Conservation (phyloP, 1,284 basidiomycete genomes). For the Laetiporus sulphureus region DNA sequence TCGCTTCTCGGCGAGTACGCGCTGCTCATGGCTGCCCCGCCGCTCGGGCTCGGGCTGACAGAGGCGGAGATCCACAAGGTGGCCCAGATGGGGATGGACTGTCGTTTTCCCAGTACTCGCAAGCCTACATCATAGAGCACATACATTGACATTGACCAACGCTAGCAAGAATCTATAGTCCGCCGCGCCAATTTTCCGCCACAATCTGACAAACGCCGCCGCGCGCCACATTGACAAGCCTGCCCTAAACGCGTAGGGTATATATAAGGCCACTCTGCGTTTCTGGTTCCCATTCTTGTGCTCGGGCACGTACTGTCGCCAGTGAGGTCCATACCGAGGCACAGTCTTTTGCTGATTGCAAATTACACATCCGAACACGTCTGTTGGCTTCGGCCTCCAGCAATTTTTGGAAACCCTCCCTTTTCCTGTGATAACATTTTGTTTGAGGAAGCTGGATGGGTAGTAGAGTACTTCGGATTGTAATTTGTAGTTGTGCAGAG, state of each 20-base stretch:
- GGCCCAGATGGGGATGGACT: slow-evolving; percentile 55
- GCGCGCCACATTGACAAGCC: neutral
- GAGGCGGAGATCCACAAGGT: slow-evolving; percentile 50
- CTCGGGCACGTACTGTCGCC: slow-evolving; percentile 88
- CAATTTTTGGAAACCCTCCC: slow-evolving; percentile 25
- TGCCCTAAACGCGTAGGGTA: slow-evolving; percentile 11
- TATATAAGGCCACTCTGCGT: slow-evolving; percentile 9
- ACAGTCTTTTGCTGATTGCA: slow-evolving; percentile 91
- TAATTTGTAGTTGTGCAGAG: too few species aligned
- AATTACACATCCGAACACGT: slow-evolving; percentile 51
- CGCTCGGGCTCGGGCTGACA: slow-evolving; percentile 60
- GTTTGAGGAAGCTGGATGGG: too few species aligned
- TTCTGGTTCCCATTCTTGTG: slow-evolving; percentile 62
- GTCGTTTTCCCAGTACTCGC: too few species aligned
- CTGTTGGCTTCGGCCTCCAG: slow-evolving; percentile 30
- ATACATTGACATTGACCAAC: too few species aligned
- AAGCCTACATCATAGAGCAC: too few species aligned
- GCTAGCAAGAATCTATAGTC: too few species aligned
- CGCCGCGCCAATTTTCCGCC: too few species aligned
- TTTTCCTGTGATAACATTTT: too few species aligned
- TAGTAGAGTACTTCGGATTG: too few species aligned
- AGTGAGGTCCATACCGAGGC: slow-evolving; percentile 89
- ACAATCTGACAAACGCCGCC: too few species aligned
- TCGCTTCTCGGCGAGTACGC: slow-evolving; percentile 72
- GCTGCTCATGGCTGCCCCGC: slow-evolving; percentile 59